Evolutionary conservation across 139 green algal species (phyloP), one percentile per base, ranked within the genome.

Genomic region (Pseudopediastrum boryanum): DNA sequence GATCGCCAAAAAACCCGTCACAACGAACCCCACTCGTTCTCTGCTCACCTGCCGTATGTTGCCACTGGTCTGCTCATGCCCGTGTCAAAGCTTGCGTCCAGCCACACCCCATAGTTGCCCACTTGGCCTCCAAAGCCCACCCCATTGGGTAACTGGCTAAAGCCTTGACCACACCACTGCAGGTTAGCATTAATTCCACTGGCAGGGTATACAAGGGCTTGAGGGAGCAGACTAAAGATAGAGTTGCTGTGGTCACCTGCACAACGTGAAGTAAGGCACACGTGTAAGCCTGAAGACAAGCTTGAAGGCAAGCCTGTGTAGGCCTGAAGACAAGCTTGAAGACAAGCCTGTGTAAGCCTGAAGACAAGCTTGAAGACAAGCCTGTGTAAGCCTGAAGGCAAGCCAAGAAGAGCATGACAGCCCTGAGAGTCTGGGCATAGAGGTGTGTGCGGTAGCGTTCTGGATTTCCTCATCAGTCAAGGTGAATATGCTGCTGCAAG

Each of bases 161-260:
- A 91, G 41, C 75, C 73, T 23, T 85, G 42, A 3, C 84, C 86
- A 56, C 86, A 89, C 78, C 82, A 91, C 79, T 91, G 84, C 52
- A 80, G 50, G 72, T 91, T 89, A 48, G 84, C 41, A 59, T 91
- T 91, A n/a, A 82, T 74, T 27, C 84, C 86, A 1, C 31, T 72
- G 1, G 59, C 73, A 27, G 73, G 73, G 63, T 66, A 80, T 29
- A 71, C 41, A 4, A 29, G 59, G 1, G 67, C 31, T 1, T 27
- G 41, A 3, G 86, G 86, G 44, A 69, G 48, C 42, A 91, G 64
- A 29, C 65, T 70, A 62, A 91, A 88, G 0, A 91, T 48, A 41
- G 83, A 87, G 27, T 29, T 81, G 2, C 82, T 65, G n/a, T 80
- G 84, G 44, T 80, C 73, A 65, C 73, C 73, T 80, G 58, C 70